Percentiles rank a stretch among this genome's conserved stretches.
Evolutionary conservation across 2,329 filamentous ascomycete species (phyloP).

Genomic region (Metarhizium humberi): DNA sequence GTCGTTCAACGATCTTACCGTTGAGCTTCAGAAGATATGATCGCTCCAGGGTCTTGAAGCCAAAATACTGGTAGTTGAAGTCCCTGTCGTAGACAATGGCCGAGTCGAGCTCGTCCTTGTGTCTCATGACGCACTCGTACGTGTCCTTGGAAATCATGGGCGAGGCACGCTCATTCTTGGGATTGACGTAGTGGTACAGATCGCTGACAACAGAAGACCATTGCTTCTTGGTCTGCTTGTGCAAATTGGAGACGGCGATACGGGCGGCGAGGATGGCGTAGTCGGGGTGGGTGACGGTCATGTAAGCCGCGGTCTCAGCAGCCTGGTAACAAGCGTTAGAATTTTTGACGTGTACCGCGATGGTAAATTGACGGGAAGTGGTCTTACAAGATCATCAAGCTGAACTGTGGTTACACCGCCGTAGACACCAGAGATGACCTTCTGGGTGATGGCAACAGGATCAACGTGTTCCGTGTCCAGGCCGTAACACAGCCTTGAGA

Average conservation of each 20-base stretch:
- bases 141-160: conserved; percentile 93
- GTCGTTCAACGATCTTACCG: conserved; percentile 92
- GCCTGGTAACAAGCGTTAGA: conserved; percentile 46
- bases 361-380: neutral
- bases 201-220: conserved; percentile 94
- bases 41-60: conserved; percentile 97
- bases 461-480: conserved; percentile 93
- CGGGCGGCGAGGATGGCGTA: conserved; percentile 97
- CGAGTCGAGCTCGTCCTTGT: conserved; percentile 95
- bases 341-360: neutral
- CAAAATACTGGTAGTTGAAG: conserved; percentile 99
- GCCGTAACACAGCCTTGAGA: conserved; percentile 94
- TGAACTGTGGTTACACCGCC: conserved; percentile 95
- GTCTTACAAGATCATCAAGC: conserved; percentile 85
- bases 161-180: conserved; percentile 71
- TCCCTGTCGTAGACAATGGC: conserved; percentile 98
- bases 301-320: conserved; percentile 97
- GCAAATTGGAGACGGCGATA: conserved; percentile 97
- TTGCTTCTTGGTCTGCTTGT: conserved; percentile 99
- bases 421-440: conserved; percentile 98
- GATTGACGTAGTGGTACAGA: conserved; percentile 92
- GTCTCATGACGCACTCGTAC: conserved; percentile 89
- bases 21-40: conserved; percentile 95
- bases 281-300: conserved; percentile 98
- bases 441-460: conserved; percentile 95